phyloP scores from a whole-genome alignment of 257 asterid species.

The Solanum bulbocastanum region DNA sequence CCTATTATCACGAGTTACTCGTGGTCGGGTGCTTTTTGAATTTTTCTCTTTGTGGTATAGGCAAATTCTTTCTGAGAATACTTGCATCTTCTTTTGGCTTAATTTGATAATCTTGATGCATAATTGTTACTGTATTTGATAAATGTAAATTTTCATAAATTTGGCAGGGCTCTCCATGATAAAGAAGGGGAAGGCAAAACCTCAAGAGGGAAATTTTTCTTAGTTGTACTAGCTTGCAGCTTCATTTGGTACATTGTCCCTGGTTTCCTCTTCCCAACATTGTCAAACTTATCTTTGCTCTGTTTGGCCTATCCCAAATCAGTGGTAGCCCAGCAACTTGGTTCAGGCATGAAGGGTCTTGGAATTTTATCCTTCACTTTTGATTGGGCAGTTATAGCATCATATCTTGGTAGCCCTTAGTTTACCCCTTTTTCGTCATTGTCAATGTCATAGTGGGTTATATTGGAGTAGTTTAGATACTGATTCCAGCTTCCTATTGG shows the following conservation, averaged over 20 bases:
- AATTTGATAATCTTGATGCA: background rate
- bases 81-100: background rate
- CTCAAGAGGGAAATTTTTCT: constrained; percentile 50
- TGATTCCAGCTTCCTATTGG: constrained; percentile 55
- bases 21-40: background rate
- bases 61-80: background rate
- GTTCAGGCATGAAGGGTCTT: constrained; percentile 62
- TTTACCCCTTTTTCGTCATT: constrained; percentile 62
- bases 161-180: constrained; percentile 72
- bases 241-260: constrained; percentile 53
- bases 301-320: constrained; percentile 46
- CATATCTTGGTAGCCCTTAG: constrained; percentile 49
- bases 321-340: constrained; percentile 43
- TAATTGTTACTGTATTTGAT: background rate
- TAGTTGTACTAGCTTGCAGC: constrained; percentile 42
- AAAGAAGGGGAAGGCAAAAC: constrained; percentile 14
- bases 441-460: constrained; percentile 46
- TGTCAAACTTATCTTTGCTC: constrained; percentile 35
- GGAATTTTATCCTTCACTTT: constrained; percentile 52
- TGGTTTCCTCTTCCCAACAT: constrained; percentile 31
- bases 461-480: constrained; percentile 15
- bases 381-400: constrained; percentile 53
- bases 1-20: background rate
- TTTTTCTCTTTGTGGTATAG: background rate
- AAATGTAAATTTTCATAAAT: background rate